These are phyloP conservation scores for Botrytis cinerea DNA, from an alignment of 2,329 filamentous ascomycete species.

Conservation along the genomic window DNA sequence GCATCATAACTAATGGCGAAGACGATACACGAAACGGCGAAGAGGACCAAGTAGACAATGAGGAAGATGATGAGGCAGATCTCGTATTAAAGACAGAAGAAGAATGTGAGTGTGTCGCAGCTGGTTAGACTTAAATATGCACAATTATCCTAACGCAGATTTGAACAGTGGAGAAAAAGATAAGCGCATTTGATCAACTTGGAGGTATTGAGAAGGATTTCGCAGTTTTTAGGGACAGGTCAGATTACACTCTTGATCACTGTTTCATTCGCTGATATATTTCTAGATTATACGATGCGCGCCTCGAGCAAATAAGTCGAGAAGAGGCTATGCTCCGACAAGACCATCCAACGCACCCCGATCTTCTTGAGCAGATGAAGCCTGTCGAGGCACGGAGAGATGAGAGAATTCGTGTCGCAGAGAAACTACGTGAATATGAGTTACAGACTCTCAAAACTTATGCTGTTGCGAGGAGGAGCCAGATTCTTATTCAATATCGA, in stretches of 20 bases:
- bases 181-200: conserved; percentile 76
- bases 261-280: conserved; percentile 31
- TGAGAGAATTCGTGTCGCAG: conserved; percentile 74
- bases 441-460: conserved; percentile 71
- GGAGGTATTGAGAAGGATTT: conserved; percentile 86
- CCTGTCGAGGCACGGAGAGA: conserved; percentile 81
- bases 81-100: conserved; percentile 62
- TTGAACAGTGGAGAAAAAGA: conserved; percentile 71
- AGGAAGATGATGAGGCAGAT: conserved; percentile 58
- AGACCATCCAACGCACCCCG: conserved; percentile 75
- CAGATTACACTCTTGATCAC: conserved; percentile 38
- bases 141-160: conserved; percentile 26
- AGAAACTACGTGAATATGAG: conserved; percentile 72
- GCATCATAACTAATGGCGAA: conserved; percentile 35
- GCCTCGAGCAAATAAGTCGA: conserved; percentile 76
- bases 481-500: conserved; percentile 88
- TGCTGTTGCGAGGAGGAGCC: conserved; percentile 78
- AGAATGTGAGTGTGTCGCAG: conserved; percentile 53
- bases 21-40: conserved; percentile 46
- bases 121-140: background rate
- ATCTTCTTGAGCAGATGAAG: conserved; percentile 86
- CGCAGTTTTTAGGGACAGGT: conserved; percentile 79
- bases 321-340: conserved; percentile 64
- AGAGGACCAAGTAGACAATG: conserved; percentile 56
- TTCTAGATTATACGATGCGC: conserved; percentile 80